Base-by-base conservation (phyloP, 1,139 yeast genomes). In the Taphrina populina region DNA sequence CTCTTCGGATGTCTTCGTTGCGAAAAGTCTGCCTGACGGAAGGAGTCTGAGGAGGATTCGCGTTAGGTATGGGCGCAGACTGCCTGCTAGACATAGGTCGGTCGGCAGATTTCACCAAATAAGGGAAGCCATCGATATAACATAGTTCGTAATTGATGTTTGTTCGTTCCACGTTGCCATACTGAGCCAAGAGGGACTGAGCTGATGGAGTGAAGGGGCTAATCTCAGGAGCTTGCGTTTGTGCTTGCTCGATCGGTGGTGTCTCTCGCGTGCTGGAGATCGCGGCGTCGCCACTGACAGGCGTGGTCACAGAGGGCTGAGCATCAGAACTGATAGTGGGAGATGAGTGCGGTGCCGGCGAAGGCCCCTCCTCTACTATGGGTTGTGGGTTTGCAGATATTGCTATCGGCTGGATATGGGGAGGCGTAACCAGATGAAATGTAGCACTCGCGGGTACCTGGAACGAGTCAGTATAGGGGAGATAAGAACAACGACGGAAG, bases 51-150 rank as follows among this genome's bases (percentile, higher is more conserved):
- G 13, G 3, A 21, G 35, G 27, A 7, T 46, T 10, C 7, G 40
- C 20, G 4, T 6, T 15, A 7, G 27, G 10, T n/a, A n/a, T n/a
- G n/a, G n/a, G n/a, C n/a, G n/a, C n/a, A n/a, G n/a, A n/a, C n/a
- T n/a, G n/a, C n/a, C n/a, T n/a, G n/a, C n/a, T n/a, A 27, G 20
- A n/a, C 8, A 40, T 19, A 5, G 24, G 36, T 21, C 46, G 36
- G 13, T 36, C 41, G 15, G 45, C 17, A 23, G 35, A 32, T 23
- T 32, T 39, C 11, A 39, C 32, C n/a, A 49, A 33, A 24, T 49
- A 49, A 5, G 54, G 54, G 15, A 49, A 30, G 29, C 54, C 54
- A 17, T 39, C 54, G 15, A 49, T 23, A 15, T 37, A 29, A 23
- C 44, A 49, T 17, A 49, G 23, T n/a, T 49, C 46, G 24, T 49